Percentiles rank a stretch among this genome's conserved stretches.
These are phyloP conservation scores for Fragilaria crotonensis DNA, from an alignment of 108 stramenopile species.

Conservation along the genomic window DNA sequence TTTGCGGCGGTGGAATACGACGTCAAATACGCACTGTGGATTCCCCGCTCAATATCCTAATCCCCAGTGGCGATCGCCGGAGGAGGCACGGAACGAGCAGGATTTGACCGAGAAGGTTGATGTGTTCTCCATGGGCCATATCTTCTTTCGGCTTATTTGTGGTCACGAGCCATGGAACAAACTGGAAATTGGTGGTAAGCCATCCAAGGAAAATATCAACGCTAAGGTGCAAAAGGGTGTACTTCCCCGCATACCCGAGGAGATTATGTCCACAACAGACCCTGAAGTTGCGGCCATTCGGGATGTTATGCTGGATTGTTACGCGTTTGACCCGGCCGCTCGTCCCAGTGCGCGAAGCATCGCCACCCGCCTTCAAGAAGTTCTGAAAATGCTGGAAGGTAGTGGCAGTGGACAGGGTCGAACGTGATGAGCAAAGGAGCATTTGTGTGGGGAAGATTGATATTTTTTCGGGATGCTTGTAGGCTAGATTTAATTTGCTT, in stretches of 20 bases:
- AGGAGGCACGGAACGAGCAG: constrained; percentile 53
- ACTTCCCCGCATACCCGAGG: constrained; percentile 44
- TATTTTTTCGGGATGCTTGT: too few species aligned
- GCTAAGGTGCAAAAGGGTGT: constrained; percentile 40
- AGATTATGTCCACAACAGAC: constrained; percentile 31
- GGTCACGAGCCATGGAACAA: constrained; percentile 71
- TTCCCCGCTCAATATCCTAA: constrained; percentile 68
- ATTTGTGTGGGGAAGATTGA: too few species aligned
- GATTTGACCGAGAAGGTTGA: constrained; percentile 69
- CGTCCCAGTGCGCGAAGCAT: constrained; percentile 49
- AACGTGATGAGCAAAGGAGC: too few species aligned
- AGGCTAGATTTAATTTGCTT: too few species aligned
- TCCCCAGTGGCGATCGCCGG: constrained; percentile 69
- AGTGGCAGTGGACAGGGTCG: too few species aligned
- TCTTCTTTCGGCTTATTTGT: constrained; percentile 67
- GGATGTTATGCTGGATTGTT: constrained; percentile 58
- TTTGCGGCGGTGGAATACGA: constrained; percentile 54
- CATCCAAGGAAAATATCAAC: constrained; percentile 37
- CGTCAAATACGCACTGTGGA: constrained; percentile 48
- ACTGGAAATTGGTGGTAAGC: constrained; percentile 48
- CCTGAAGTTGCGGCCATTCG: constrained; percentile 58
- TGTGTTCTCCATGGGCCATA: constrained; percentile 73
- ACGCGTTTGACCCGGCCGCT: constrained; percentile 38
- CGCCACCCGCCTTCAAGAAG: constrained; percentile 37
- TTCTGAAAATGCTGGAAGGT: constrained; percentile 22